Conservation (phyloP, 2,329 filamentous ascomycete genomes). For the Hymenotorrendiella dingleyae region DNA sequence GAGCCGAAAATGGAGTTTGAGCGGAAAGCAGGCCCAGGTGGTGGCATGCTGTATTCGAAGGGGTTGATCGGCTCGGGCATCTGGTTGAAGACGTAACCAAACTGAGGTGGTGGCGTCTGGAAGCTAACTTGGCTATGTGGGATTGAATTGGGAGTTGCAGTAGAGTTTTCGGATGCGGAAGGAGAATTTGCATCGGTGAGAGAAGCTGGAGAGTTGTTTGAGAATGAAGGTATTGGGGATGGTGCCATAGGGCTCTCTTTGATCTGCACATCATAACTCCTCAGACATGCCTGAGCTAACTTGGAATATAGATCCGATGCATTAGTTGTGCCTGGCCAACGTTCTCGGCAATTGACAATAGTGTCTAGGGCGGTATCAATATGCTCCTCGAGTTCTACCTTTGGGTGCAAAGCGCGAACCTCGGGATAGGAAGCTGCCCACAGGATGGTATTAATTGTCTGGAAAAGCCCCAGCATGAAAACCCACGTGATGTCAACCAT, state of each 20-base stretch:
- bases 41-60: slow-evolving; percentile 22
- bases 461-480: slow-evolving; percentile 83
- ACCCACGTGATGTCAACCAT: slow-evolving; percentile 90
- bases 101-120: slow-evolving; percentile 41
- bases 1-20: slow-evolving; percentile 62
- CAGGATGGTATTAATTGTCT: slow-evolving; percentile 83
- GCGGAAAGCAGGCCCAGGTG: slow-evolving; percentile 47
- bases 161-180: slow-evolving; percentile 37
- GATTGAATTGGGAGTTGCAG: slow-evolving; percentile 31
- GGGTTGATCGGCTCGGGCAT: slow-evolving; percentile 39
- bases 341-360: slow-evolving; percentile 71
- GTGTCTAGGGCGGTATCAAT: slow-evolving; percentile 71
- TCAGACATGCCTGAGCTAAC: slow-evolving; percentile 77
- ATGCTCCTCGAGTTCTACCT: slow-evolving; percentile 70
- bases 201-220: slow-evolving; percentile 37
- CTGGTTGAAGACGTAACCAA: slow-evolving; percentile 54
- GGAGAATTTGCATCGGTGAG: slow-evolving; percentile 41
- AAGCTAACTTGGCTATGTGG: slow-evolving; percentile 34
- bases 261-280: slow-evolving; percentile 69
- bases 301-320: slow-evolving; percentile 83
- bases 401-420: slow-evolving; percentile 65
- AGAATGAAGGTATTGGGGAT: slow-evolving; percentile 41
- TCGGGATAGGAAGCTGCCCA: slow-evolving; percentile 88
- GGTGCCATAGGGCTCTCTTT: slow-evolving; percentile 17
- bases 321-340: slow-evolving; percentile 86